Percentiles rank a stretch among this genome's conserved stretches.
These are phyloP conservation scores for Lachnellula cervina DNA, from an alignment of 2,329 filamentous ascomycete species.

Conservation along the genomic window DNA sequence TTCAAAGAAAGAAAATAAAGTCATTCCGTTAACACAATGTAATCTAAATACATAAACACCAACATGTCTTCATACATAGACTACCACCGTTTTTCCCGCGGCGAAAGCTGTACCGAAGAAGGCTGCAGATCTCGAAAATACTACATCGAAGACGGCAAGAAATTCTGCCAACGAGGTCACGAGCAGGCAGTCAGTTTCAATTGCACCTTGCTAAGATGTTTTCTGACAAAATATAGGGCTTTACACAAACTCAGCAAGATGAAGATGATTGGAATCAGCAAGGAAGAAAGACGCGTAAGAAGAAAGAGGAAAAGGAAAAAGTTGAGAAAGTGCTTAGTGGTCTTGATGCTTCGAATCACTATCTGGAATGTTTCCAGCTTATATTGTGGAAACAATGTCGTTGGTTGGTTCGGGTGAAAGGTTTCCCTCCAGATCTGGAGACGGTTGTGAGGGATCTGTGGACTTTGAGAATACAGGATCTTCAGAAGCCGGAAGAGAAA, in stretches of 20 bases:
- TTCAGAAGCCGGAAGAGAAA: conserved; percentile 37
- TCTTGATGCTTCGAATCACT: conserved; percentile 67
- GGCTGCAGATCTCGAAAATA: conserved; percentile 57
- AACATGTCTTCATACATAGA: conserved; percentile 30
- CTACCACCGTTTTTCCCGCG: conserved; percentile 36
- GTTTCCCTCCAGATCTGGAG: conserved; percentile 69
- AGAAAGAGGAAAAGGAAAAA: conserved; percentile 56
- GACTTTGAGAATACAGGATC: conserved; percentile 48
- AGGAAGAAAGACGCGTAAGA: conserved; percentile 50
- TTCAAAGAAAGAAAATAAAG: neutral
- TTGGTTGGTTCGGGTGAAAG: conserved; percentile 64
- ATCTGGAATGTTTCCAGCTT: conserved; percentile 78
- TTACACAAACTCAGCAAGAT: conserved; percentile 48
- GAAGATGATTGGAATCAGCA: conserved; percentile 64
- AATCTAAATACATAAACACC: neutral
- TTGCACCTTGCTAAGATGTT: neutral
- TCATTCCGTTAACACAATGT: neutral
- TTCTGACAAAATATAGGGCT: conserved; percentile 25
- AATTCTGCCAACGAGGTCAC: conserved; percentile 62
- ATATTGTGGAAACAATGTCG: conserved; percentile 76
- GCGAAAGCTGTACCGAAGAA: conserved; percentile 48
- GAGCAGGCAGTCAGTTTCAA: conserved; percentile 49
- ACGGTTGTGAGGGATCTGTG: conserved; percentile 78
- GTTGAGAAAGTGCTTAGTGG: conserved; percentile 57
- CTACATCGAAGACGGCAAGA: conserved; percentile 57